These are phyloP conservation scores for Pseudocercospora cruenta DNA, from an alignment of 2,329 filamentous ascomycete genomes.

Conservation along the genomic window DNA sequence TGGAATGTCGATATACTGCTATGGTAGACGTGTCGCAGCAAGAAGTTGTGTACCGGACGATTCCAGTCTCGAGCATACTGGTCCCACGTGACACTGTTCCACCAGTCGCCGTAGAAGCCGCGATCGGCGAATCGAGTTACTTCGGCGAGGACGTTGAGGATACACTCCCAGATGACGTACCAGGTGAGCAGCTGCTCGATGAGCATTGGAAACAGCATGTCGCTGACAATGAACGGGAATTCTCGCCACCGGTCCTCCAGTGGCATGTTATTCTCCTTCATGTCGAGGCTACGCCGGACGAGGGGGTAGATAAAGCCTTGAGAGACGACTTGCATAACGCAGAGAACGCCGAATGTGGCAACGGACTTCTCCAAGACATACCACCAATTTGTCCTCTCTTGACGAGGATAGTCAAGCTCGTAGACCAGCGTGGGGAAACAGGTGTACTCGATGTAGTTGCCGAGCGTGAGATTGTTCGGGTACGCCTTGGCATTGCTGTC, in stretches of 20 bases:
- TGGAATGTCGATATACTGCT: slow-evolving; percentile 73
- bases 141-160: slow-evolving; percentile 75
- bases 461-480: slow-evolving; percentile 68
- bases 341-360: slow-evolving; percentile 72
- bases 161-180: slow-evolving; percentile 76
- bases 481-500: slow-evolving; percentile 58
- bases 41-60: slow-evolving; percentile 76
- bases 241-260: slow-evolving; percentile 64
- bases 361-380: slow-evolving; percentile 74
- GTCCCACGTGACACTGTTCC: slow-evolving; percentile 65
- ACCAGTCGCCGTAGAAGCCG: slow-evolving; percentile 37
- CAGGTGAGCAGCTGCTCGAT: slow-evolving; percentile 77
- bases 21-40: slow-evolving; percentile 79
- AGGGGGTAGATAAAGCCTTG: slow-evolving; percentile 79
- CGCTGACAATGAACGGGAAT: slow-evolving; percentile 75
- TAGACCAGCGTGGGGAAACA: slow-evolving; percentile 77
- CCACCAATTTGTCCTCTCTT: slow-evolving; percentile 69
- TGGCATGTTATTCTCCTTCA: slow-evolving; percentile 68
- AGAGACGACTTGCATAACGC: slow-evolving; percentile 77
- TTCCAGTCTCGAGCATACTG: slow-evolving; percentile 84
- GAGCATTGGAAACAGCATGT: slow-evolving; percentile 77
- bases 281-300: slow-evolving; percentile 66
- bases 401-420: slow-evolving; percentile 76
- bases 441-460: slow-evolving; percentile 67
- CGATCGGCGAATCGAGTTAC: slow-evolving; percentile 73